A percentile compares a stretch with the other conserved stretches of the same genome.
Evolutionary conservation across 2,329 filamentous ascomycete genomes (phyloP).

Genomic region (Fusarium scirpi): DNA sequence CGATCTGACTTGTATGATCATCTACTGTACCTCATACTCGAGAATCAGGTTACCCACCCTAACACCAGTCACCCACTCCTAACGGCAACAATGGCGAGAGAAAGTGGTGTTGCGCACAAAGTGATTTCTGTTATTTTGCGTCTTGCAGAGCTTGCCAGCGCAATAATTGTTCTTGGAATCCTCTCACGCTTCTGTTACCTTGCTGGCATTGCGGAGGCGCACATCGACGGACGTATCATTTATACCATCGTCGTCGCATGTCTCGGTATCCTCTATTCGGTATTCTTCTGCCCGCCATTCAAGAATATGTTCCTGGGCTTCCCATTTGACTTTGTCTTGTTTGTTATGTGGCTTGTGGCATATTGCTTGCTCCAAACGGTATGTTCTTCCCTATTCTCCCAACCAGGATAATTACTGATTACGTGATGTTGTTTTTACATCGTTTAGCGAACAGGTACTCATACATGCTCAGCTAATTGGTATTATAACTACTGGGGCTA

Average conservation of each 20-base stretch:
- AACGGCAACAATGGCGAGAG: not conserved
- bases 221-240: constrained; percentile 3
- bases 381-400: not conserved
- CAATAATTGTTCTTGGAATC: constrained; percentile 2
- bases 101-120: constrained; percentile 3
- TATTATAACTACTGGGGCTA: constrained; percentile 47
- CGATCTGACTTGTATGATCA: too few species aligned
- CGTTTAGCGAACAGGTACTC: too few species aligned
- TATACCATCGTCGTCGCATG: constrained; percentile 4
- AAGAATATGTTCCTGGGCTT: constrained; percentile 1
- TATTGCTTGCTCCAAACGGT: constrained; percentile 17
- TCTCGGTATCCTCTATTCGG: not conserved
- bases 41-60: too few species aligned
- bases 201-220: not conserved
- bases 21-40: too few species aligned
- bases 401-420: too few species aligned
- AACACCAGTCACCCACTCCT: too few species aligned
- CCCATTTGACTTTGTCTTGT: constrained; percentile 4
- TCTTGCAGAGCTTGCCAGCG: not conserved
- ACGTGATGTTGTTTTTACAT: too few species aligned
- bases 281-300: not conserved
- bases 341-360: constrained; percentile 17
- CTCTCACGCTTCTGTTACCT: not conserved
- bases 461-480: constrained; percentile 23
- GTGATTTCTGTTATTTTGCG: not conserved